phyloP scores from a whole-genome alignment of 768 basidiomycete genomes.

The Mrakia hoshinonis region DNA sequence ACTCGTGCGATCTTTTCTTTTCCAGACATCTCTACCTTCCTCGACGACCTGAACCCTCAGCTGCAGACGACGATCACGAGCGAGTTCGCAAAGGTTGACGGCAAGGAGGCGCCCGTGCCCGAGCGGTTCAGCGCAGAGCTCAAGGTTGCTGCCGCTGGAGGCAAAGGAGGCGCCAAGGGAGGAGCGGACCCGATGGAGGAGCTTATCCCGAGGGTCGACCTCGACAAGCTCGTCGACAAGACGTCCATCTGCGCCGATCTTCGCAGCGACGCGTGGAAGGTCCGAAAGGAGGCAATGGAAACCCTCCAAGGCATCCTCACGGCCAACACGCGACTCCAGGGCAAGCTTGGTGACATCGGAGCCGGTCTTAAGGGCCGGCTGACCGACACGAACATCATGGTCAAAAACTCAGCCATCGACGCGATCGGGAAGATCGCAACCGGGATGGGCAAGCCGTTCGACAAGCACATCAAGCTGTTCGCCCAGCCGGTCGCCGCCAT shows the following conservation, averaged over 20 bases:
- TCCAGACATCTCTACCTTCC: conserved; percentile 76
- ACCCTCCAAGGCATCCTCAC: conserved; percentile 68
- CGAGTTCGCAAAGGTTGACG: conserved; percentile 90
- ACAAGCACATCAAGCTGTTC: conserved; percentile 74
- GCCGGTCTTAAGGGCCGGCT: conserved; percentile 79
- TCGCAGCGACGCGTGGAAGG: conserved; percentile 94
- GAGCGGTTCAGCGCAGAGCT: conserved; percentile 69
- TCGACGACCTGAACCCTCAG: conserved; percentile 91
- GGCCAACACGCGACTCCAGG: conserved; percentile 82
- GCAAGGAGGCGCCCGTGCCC: conserved; percentile 65
- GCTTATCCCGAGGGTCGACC: conserved; percentile 86
- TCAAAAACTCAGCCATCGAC: conserved; percentile 81
- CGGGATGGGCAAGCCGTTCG: conserved; percentile 93
- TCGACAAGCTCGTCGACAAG: conserved; percentile 74
- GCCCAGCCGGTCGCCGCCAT: conserved; percentile 68
- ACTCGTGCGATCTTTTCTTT: conserved; percentile 10
- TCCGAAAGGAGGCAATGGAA: conserved; percentile 90
- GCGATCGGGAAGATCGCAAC: conserved; percentile 79
- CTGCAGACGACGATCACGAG: conserved; percentile 76
- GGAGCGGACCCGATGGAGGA: conserved; percentile 72
- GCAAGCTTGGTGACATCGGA: conserved; percentile 88
- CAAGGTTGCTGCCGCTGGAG: conserved; percentile 45
- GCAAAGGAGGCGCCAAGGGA: conserved; percentile 45
- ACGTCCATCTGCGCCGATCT: conserved; percentile 72
- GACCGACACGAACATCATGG: conserved; percentile 85